Base-by-base conservation (phyloP, 169 alveolate species). In the Eimeria praecox region DNA sequence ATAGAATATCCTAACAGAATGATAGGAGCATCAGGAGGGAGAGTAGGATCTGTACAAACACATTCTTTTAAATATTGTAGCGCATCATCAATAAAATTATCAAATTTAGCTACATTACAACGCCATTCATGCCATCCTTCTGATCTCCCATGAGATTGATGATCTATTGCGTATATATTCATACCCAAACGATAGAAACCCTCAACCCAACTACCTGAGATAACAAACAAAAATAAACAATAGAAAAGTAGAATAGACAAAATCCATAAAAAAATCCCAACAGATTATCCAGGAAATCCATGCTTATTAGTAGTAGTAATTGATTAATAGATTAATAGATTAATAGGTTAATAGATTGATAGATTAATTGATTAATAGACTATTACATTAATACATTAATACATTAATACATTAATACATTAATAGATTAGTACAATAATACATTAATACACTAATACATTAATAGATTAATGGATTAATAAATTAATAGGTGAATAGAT, bases 141-240 rank as follows among this genome's bases (percentile, higher is more conserved):
- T 4, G 93, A 82, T 12, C 77, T 83, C 24, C 96, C 96, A 59
- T 93, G 96, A 2, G 86, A 49, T 42, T 93, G 96, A 75, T 82
- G 96, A 33, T 93, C 96, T 62, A 82, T 46, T 24, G 93, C 96
- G 44, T 93, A 93, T 33, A 93, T 93, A 42, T 82, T 83, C 77
- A 82, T 40, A 24, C 96, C 96, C 38, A 35, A 78, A 10, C n/a
- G 66, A 69, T 80, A 82, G 33, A 93, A 64, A 30, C 85, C 96
- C 42, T 93, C 96, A 24, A 93, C 75, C 96, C 96, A 93, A 52
- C 89, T 64, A 8, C 96, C 96, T 93, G 24, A n/a, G n/a, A n/a
- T n/a, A 66, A 30, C 78, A 66, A 12, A 30, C 88, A 42, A 1
- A 1, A 77, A 22, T 0, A 24, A 46, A 52, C n/a, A 14, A 46